These are phyloP conservation scores for Boletellus sp. DNA, from an alignment of 768 basidiomycete genomes.

Conservation along the genomic window DNA sequence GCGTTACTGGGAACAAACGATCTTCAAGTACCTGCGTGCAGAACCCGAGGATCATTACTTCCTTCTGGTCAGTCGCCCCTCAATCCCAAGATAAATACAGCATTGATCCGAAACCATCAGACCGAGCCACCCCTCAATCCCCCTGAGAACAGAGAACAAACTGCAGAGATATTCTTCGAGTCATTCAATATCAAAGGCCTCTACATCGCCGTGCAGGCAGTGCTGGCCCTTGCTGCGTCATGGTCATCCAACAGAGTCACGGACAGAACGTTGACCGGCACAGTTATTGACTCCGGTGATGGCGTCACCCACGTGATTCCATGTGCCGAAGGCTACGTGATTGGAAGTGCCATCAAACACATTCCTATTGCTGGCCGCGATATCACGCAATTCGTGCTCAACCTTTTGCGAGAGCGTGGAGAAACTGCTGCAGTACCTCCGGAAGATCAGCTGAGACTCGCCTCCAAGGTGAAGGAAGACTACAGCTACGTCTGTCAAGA, in stretches of 20 bases:
- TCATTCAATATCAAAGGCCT: slow-evolving; percentile 99
- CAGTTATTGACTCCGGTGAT: slow-evolving; percentile 98
- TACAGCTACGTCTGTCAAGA: slow-evolving; percentile 99
- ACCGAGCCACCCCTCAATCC: slow-evolving; percentile 99
- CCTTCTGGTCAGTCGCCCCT: slow-evolving; percentile 66
- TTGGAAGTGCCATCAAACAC: slow-evolving; percentile 97
- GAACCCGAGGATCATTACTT: slow-evolving; percentile 99
- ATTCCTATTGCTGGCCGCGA: slow-evolving; percentile 98
- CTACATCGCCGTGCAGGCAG: slow-evolving; percentile 98
- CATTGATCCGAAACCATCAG: slow-evolving; percentile 38
- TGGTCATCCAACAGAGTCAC: slow-evolving; percentile 90
- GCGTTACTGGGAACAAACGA: slow-evolving; percentile 98
- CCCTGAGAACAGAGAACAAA: slow-evolving; percentile 98
- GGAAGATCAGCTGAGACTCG: slow-evolving; percentile 90
- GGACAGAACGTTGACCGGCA: slow-evolving; percentile 91
- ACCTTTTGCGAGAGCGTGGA: slow-evolving; percentile 91
- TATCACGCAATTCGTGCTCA: slow-evolving; percentile 94
- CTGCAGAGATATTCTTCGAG: slow-evolving; percentile 99
- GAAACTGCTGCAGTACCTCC: slow-evolving; percentile 89
- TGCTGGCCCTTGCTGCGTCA: slow-evolving; percentile 94
- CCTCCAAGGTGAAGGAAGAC: slow-evolving; percentile 94
- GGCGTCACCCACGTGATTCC: slow-evolving; percentile 97
- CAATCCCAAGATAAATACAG: slow-evolving; percentile 19
- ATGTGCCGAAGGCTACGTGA: slow-evolving; percentile 92
- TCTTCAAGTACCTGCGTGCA: slow-evolving; percentile 98